Percentiles rank a stretch among this genome's conserved stretches.
These are phyloP conservation scores for Pyrenophora teres DNA, from an alignment of 2,329 filamentous ascomycete species.

Conservation along the genomic window DNA sequence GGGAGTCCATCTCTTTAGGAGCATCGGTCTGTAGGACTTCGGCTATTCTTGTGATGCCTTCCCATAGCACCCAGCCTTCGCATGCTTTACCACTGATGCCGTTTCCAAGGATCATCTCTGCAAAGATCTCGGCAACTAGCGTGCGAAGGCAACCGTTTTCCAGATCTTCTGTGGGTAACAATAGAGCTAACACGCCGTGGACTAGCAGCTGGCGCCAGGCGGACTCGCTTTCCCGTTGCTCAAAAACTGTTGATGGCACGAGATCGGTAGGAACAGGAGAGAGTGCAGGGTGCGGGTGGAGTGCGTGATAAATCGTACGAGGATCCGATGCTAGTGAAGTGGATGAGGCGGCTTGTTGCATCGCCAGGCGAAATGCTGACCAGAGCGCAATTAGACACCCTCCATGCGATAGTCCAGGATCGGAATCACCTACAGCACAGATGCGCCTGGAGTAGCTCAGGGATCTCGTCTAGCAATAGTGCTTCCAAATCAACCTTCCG, in stretches of 20 bases:
- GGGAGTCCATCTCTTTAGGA: slow-evolving; percentile 33
- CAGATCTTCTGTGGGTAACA: slow-evolving; percentile 90
- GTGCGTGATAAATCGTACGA: slow-evolving; percentile 77
- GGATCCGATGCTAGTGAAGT: slow-evolving; percentile 65
- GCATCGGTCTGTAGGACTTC: slow-evolving; percentile 50
- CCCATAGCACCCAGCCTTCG: slow-evolving; percentile 88
- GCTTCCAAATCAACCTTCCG: slow-evolving; percentile 81
- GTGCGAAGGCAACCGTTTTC: slow-evolving; percentile 84
- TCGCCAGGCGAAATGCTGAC: slow-evolving; percentile 73
- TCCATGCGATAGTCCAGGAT: slow-evolving; percentile 23
- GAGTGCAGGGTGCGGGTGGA: slow-evolving; percentile 80
- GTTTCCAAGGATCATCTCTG: slow-evolving; percentile 86
- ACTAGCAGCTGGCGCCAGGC: slow-evolving; percentile 88
- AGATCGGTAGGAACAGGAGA: slow-evolving; percentile 71
- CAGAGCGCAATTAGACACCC: slow-evolving; percentile 30
- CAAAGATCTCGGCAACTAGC: slow-evolving; percentile 83
- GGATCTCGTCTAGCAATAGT: slow-evolving; percentile 84
- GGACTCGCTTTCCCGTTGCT: slow-evolving; percentile 77
- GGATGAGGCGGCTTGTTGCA: slow-evolving; percentile 60
- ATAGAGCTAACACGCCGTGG: slow-evolving; percentile 76
- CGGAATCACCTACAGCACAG: slow-evolving; percentile 66
- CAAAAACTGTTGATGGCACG: slow-evolving; percentile 56
- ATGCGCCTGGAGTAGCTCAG: slow-evolving; percentile 79
- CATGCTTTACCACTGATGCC: slow-evolving; percentile 78
- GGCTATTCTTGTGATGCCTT: slow-evolving; percentile 74